Evolutionary conservation across 2,329 filamentous ascomycete genomes (phyloP).

Genomic region (Macrophomina phaseolina): DNA sequence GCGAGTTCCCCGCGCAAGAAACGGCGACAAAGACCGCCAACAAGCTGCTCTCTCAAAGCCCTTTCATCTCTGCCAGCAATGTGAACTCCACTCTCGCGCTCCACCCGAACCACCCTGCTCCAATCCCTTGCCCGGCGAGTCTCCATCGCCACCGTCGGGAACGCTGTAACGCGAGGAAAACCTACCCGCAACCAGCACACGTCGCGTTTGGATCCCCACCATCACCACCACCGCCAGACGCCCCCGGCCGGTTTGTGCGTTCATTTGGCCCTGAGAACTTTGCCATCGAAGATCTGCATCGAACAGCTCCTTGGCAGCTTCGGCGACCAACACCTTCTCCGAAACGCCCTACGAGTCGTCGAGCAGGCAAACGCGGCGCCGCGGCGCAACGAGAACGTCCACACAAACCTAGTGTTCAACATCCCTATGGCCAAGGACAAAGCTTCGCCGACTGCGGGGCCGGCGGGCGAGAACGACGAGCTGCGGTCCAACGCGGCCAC

Average conservation of each 20-base stretch:
- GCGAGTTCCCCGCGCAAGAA: conserved; percentile 2
- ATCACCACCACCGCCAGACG: not conserved
- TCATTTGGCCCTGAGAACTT: not conserved
- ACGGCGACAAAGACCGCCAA: conserved; percentile 16
- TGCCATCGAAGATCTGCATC: not conserved
- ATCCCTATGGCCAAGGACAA: conserved; percentile 12
- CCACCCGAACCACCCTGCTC: not conserved
- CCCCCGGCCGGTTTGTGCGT: not conserved
- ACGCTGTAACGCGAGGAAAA: not conserved
- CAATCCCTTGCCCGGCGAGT: not conserved
- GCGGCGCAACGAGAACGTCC: not conserved
- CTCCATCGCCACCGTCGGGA: not conserved
- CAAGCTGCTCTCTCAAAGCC: not conserved
- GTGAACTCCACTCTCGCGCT: conserved; percentile 6
- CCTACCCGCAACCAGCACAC: not conserved
- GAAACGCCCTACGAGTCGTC: not conserved
- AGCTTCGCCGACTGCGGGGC: not conserved
- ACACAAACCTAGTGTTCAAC: not conserved
- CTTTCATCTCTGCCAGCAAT: not conserved
- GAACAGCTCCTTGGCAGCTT: conserved; percentile 1
- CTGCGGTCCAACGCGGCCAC: conserved; percentile 32
- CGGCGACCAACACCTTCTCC: not conserved
- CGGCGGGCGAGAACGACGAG: conserved; percentile 22
- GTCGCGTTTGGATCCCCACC: not conserved
- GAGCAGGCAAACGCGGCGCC: conserved; percentile 1